phyloP scores from a whole-genome alignment of 2,329 filamentous ascomycete species.

The Chrysoporthe deuterocubensis region DNA sequence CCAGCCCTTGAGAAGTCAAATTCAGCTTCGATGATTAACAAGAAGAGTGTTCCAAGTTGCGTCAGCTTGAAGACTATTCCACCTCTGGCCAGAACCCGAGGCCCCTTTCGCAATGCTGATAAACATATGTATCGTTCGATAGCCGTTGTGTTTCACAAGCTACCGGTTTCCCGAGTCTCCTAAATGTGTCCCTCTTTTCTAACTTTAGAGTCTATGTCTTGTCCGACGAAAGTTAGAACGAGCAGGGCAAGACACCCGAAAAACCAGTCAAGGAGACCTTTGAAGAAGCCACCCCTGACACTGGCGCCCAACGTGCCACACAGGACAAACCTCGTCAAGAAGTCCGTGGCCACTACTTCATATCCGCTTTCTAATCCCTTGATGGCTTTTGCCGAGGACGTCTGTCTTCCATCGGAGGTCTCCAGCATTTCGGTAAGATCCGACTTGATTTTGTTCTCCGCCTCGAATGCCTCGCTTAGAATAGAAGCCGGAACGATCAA shows the following conservation, averaged over 20 bases:
- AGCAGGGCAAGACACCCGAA: slow-evolving; percentile 41
- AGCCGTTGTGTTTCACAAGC: neutral
- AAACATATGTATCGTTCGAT: neutral
- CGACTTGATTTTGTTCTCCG: slow-evolving; percentile 43
- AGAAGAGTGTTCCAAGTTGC: too few species aligned
- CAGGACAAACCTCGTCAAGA: slow-evolving; percentile 62
- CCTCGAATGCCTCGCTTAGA: slow-evolving; percentile 56
- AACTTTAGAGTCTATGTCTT: slow-evolving; percentile 45
- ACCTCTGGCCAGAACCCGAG: neutral
- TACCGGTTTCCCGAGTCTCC: slow-evolving; percentile 28
- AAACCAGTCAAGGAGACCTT: slow-evolving; percentile 39
- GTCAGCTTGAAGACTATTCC: too few species aligned
- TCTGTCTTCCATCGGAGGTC: slow-evolving; percentile 42
- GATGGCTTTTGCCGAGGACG: slow-evolving; percentile 58
- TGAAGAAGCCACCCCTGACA: slow-evolving; percentile 37
- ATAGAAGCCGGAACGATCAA: slow-evolving; percentile 70
- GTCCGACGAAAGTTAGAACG: slow-evolving; percentile 43
- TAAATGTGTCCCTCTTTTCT: slow-evolving; percentile 37
- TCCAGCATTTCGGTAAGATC: slow-evolving; percentile 44
- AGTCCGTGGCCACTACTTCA: slow-evolving; percentile 65
- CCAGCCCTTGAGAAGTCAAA: too few species aligned
- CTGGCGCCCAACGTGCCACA: slow-evolving; percentile 42
- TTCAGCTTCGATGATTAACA: too few species aligned
- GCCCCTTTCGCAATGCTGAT: neutral
- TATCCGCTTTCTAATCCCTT: slow-evolving; percentile 65